phyloP scores from a whole-genome alignment of 2,329 filamentous ascomycete species.

The Cordyceps farinosa region DNA sequence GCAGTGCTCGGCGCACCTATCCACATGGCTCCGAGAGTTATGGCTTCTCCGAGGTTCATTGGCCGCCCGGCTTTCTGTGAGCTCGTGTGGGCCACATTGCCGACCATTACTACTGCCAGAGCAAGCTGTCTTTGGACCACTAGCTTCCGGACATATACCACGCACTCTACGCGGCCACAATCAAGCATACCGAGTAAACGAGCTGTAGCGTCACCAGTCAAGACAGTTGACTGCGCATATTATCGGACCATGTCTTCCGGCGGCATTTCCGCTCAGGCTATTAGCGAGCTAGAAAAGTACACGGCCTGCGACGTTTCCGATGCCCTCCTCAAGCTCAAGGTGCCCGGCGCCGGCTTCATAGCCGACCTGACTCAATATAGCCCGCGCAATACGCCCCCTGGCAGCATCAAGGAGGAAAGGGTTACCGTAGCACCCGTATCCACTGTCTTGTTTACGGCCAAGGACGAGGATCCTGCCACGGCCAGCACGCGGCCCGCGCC shows the following conservation, averaged over 20 bases:
- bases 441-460: slow-evolving; percentile 61
- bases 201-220: background rate
- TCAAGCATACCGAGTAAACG: background rate
- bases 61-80: slow-evolving; percentile 26
- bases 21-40: slow-evolving; percentile 22
- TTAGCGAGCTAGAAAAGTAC: slow-evolving; percentile 35
- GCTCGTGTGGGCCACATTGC: slow-evolving; percentile 22
- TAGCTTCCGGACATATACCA: slow-evolving; percentile 1
- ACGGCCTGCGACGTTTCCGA: slow-evolving; percentile 63
- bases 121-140: background rate
- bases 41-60: slow-evolving; percentile 28
- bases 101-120: background rate
- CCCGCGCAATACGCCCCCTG: slow-evolving; percentile 19
- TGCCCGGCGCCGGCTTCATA: slow-evolving; percentile 63
- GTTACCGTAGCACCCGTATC: slow-evolving; percentile 52
- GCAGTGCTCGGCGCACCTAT: background rate
- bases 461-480: slow-evolving; percentile 36
- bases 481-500: slow-evolving; percentile 26
- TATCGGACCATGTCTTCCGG: slow-evolving; percentile 17
- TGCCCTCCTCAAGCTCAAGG: slow-evolving; percentile 66
- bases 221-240: background rate
- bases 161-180: background rate
- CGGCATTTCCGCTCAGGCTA: slow-evolving; percentile 21
- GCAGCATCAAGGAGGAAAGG: slow-evolving; percentile 24
- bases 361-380: slow-evolving; percentile 48